Percentiles rank a stretch among this genome's conserved stretches.
Evolutionary conservation across 371 early-diverging fungal species (phyloP).

Genomic region (Actinomucor elegans): DNA sequence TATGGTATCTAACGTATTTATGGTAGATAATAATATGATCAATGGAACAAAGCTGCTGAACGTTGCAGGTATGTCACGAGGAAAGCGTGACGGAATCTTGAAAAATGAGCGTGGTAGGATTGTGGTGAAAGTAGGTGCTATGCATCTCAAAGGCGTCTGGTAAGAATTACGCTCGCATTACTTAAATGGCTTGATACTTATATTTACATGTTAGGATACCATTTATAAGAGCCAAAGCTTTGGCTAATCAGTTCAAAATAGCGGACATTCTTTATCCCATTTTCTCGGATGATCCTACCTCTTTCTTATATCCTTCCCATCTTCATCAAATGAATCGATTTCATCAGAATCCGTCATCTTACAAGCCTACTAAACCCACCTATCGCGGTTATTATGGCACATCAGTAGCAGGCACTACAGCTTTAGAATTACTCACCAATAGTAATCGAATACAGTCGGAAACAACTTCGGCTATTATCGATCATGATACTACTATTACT

Average conservation of each 20-base stretch:
- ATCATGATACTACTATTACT: not conserved
- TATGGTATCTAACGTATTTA: too few species aligned
- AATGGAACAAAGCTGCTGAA: conserved; percentile 82
- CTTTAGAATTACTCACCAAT: not conserved
- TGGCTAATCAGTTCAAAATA: conserved; percentile 64
- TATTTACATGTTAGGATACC: conserved; percentile 46
- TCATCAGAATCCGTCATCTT: conserved; percentile 4
- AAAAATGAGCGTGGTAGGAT: conserved; percentile 74
- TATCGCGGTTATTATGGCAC: not conserved
- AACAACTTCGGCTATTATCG: not conserved
- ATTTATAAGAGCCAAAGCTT: conserved; percentile 59
- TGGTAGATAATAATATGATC: conserved; percentile 70
- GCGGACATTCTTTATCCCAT: conserved; percentile 64
- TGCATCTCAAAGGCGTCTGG: conserved; percentile 85
- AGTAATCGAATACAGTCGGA: not conserved
- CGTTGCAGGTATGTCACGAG: conserved; percentile 77
- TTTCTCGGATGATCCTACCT: conserved; percentile 58
- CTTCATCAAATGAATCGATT: conserved; percentile 12
- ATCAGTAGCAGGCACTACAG: not conserved
- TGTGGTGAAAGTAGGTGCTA: conserved; percentile 78
- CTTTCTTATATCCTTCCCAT: conserved; percentile 23
- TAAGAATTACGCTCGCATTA: conserved; percentile 2
- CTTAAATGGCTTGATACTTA: not conserved
- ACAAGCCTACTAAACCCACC: not conserved
- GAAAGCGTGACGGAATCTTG: conserved; percentile 78